A percentile compares a stretch with the other conserved stretches of the same genome.
Evolutionary conservation across 2,329 filamentous ascomycete genomes (phyloP).

Genomic region (Diaporthe sp.): DNA sequence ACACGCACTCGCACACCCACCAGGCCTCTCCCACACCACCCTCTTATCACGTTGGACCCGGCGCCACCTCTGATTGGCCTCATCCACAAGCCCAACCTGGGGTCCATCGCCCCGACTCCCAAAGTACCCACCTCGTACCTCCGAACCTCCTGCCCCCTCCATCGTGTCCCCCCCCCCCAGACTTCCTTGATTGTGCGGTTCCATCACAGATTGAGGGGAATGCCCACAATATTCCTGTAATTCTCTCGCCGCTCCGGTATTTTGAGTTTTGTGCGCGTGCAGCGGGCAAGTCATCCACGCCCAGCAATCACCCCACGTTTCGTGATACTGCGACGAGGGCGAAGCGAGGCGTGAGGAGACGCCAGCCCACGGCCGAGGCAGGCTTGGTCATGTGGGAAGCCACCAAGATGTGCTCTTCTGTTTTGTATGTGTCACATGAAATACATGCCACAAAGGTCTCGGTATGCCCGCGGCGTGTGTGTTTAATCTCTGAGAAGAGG

Average conservation of each 20-base stretch:
- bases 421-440: not conserved
- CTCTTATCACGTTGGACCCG: constrained; percentile 41
- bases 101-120: not conserved
- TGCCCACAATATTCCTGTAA: not conserved
- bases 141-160: not conserved
- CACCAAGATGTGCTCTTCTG: not conserved
- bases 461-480: not conserved
- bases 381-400: not conserved
- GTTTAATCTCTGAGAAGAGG: not conserved
- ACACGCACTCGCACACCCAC: not conserved
- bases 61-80: constrained; percentile 37
- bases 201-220: constrained; percentile 17
- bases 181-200: constrained; percentile 22
- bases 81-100: not conserved
- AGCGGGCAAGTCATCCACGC: constrained; percentile 26
- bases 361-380: not conserved
- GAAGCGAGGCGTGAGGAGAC: not conserved
- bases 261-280: constrained; percentile 13
- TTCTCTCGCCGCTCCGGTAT: constrained; percentile 14
- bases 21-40: constrained; percentile 32
- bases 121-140: constrained; percentile 22
- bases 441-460: not conserved
- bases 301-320: constrained; percentile 30
- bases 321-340: constrained; percentile 8
- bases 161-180: constrained; percentile 3